phyloP scores from a whole-genome alignment of 2,329 filamentous ascomycete species.

The Neurospora crassa region DNA sequence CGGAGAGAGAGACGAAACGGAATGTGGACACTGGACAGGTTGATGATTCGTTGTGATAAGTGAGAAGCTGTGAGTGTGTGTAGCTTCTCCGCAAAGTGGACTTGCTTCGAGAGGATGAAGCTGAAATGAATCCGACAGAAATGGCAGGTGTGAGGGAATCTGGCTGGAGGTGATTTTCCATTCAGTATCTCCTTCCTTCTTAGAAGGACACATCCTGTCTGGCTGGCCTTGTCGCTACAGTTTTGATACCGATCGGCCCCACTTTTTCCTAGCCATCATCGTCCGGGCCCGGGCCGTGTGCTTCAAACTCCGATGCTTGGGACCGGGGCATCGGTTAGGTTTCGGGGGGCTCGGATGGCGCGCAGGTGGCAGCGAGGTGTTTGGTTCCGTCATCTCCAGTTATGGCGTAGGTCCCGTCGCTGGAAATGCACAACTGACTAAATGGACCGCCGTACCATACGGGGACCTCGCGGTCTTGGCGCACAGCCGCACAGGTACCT shows the following conservation, averaged over 20 bases:
- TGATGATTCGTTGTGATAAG: neutral
- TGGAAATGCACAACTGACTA: constrained; percentile 1
- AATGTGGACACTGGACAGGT: neutral
- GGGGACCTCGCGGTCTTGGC: constrained; percentile 13
- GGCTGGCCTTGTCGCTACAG: neutral
- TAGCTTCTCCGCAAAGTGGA: neutral
- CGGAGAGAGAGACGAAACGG: neutral
- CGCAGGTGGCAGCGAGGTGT: neutral
- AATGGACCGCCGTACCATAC: constrained; percentile 11
- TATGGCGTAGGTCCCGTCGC: neutral
- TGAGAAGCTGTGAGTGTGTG: neutral
- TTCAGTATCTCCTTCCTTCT: neutral
- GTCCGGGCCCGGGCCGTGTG: neutral
- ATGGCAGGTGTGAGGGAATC: neutral
- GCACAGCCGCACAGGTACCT: constrained; percentile 10
- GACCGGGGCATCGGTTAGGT: neutral
- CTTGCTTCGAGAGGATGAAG: neutral
- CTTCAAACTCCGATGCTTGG: neutral
- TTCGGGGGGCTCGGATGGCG: neutral
- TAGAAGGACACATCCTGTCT: neutral
- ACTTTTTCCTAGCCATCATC: neutral
- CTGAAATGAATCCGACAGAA: neutral
- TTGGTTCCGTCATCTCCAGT: neutral
- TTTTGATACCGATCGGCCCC: neutral
- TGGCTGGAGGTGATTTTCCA: neutral